A percentile compares a stretch with the other conserved stretches of the same genome.
Evolutionary conservation across 225 moss, liverwort and hornwort genomes (phyloP).

Genomic region (Pseudisothecium myosuroides): DNA sequence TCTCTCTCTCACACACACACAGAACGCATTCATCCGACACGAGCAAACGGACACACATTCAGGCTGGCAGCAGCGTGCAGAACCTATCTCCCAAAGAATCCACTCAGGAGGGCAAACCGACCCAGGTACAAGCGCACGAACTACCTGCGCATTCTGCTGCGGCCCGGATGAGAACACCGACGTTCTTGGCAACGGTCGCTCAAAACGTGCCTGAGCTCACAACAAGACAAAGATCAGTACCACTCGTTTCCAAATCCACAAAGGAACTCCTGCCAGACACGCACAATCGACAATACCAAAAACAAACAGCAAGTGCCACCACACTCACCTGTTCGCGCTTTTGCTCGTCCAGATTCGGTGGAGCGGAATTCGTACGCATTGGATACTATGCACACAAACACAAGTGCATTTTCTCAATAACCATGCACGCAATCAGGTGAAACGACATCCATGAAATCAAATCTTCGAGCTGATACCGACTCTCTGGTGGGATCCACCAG

Average conservation of each 20-base stretch:
- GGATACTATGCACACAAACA: conserved; percentile 54
- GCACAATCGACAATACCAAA: background rate
- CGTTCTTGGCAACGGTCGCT: conserved; percentile 28
- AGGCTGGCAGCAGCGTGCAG: background rate
- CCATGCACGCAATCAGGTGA: background rate
- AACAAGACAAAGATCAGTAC: background rate
- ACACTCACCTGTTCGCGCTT: conserved; percentile 72
- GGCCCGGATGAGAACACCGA: conserved; percentile 34
- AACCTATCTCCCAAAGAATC: background rate
- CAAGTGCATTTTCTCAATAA: background rate
- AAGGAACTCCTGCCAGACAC: background rate
- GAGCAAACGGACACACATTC: background rate
- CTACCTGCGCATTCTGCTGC: conserved; percentile 59
- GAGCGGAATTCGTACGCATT: conserved; percentile 86
- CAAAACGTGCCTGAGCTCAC: conserved; percentile 53
- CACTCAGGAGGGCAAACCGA: background rate
- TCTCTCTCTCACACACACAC: background rate
- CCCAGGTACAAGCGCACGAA: background rate
- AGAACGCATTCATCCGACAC: background rate
- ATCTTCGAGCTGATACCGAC: background rate
- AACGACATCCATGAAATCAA: background rate
- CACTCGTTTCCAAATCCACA: background rate
- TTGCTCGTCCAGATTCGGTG: conserved; percentile 93
- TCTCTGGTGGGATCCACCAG: background rate
- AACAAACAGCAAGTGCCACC: background rate